Evolutionary conservation across 73 alveolate genomes (phyloP).

Genomic region (Tetrahymena malaccensis): DNA sequence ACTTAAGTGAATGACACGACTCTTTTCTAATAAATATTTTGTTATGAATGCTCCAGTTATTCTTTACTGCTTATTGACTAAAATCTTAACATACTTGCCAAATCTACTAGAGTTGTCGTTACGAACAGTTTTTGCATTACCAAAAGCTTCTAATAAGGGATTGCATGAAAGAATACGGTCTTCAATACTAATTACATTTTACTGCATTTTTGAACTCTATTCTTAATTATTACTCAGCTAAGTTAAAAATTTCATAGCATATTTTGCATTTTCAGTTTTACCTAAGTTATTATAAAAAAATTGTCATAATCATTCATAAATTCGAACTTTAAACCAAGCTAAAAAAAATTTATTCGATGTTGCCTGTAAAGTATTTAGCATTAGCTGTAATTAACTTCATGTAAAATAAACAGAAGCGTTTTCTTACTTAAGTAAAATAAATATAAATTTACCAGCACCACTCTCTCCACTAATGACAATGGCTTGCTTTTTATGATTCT

Average conservation of each 20-base stretch:
- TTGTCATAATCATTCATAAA: not conserved
- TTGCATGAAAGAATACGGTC: constrained; percentile 89
- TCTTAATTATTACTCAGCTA: not conserved
- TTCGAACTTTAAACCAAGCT: no score
- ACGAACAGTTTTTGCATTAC: constrained; percentile 93
- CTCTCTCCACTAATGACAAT: constrained; percentile 98
- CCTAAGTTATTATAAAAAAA: constrained; percentile 72
- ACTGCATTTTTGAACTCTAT: constrained; percentile 1
- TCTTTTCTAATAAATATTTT: constrained; percentile 83
- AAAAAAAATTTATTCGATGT: not conserved
- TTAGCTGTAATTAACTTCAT: constrained; percentile 67
- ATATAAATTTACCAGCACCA: constrained; percentile 98
- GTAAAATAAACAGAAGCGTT: constrained; percentile 4
- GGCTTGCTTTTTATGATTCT: constrained; percentile 72
- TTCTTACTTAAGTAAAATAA: constrained; percentile 6
- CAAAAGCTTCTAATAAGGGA: constrained; percentile 97
- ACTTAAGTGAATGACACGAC: constrained; percentile 73
- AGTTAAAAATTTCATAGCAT: constrained; percentile 88
- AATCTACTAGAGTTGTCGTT: constrained; percentile 91
- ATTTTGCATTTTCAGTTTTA: constrained; percentile 97
- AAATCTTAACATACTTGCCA: constrained; percentile 93
- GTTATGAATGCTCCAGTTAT: constrained; percentile 86
- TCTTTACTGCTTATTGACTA: constrained; percentile 62
- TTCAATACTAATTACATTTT: constrained; percentile 29
- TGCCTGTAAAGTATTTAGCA: not conserved